Evolutionary conservation across 2,329 filamentous ascomycete genomes (phyloP).

Genomic region (Thelonectria rubi): DNA sequence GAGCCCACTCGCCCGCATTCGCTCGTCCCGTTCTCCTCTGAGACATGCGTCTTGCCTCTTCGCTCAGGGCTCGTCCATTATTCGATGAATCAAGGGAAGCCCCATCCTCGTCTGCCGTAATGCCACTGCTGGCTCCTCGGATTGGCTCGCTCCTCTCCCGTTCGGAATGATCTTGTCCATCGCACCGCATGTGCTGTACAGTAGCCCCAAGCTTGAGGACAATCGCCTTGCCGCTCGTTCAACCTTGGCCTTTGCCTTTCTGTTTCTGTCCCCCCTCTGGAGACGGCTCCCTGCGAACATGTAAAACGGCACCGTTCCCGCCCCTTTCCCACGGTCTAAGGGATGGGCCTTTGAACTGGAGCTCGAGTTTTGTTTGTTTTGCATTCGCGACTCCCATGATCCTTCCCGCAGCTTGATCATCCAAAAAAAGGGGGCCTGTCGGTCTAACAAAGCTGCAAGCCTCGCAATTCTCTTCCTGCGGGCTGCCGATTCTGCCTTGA

Average conservation of each 20-base stretch:
- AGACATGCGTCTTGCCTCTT: conserved; percentile 22
- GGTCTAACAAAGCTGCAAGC: neutral
- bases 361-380: too few species aligned
- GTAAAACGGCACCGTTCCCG: conserved; percentile 15
- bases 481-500: neutral
- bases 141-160: conserved; percentile 22
- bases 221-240: conserved; percentile 2
- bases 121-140: conserved; percentile 1
- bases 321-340: neutral
- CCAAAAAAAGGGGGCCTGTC: neutral
- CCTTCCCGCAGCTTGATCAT: too few species aligned
- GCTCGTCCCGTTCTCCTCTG: neutral
- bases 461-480: neutral
- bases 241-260: conserved; percentile 1
- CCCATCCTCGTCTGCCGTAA: conserved; percentile 4
- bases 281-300: conserved; percentile 24
- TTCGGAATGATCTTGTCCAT: conserved; percentile 19
- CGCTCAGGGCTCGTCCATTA: neutral
- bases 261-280: too few species aligned
- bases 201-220: too few species aligned
- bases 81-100: too few species aligned
- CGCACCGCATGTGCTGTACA: conserved; percentile 24
- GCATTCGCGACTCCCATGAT: too few species aligned
- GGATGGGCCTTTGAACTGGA: neutral
- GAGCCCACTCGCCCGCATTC: too few species aligned